Base-by-base conservation (phyloP, 164 flowering plant species). In the Litsea cubeba region DNA sequence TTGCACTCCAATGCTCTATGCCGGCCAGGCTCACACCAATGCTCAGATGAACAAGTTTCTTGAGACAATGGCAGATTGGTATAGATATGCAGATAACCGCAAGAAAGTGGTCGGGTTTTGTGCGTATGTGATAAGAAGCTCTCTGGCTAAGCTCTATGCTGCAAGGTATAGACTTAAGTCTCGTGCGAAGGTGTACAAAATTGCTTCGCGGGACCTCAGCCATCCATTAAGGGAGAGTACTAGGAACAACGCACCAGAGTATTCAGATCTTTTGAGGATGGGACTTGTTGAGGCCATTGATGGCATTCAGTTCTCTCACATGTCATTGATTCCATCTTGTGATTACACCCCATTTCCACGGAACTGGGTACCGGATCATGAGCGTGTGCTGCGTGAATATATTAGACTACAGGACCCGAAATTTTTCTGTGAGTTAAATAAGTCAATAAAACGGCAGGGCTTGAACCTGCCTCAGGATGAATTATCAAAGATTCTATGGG, bases 51-150 rank as follows among this genome's bases (percentile, higher is more conserved):
- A 95, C 76, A 93, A 93, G 85, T 88, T 95, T 50, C 94, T 95
- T 49, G 99, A 95, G 75, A 93, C 97, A 64, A 88, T 95, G 90
- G 99, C 98, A 4, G 99, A 95, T 74, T 95, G 99, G 99, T 95
- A 88, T 62, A 85, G 84, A 74, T 93, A 90, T 79, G 99, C 99
- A 32, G 99, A 95, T 76, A 95, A 95, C 74, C 86, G 99, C 57
- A 95, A 92, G 82, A 95, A 95, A 80, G 83, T 92, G 65, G 94
- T 93, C n/a, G 98, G 97, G 1, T 93, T 95, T 81, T 95, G 98
- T 89, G 97, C 99, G 49, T 95, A 95, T 81, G 90, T 95, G 65
- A 84, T 95, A 17, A 85, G 99, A 20, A 93, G 97, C 83, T 95
- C 99, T 68, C 72, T 95, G 75, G 98, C 99, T 73, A 95, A 95